These are phyloP conservation scores for Drechslerella coelobrocha DNA, from an alignment of 2,329 filamentous ascomycete genomes.

Conservation along the genomic window DNA sequence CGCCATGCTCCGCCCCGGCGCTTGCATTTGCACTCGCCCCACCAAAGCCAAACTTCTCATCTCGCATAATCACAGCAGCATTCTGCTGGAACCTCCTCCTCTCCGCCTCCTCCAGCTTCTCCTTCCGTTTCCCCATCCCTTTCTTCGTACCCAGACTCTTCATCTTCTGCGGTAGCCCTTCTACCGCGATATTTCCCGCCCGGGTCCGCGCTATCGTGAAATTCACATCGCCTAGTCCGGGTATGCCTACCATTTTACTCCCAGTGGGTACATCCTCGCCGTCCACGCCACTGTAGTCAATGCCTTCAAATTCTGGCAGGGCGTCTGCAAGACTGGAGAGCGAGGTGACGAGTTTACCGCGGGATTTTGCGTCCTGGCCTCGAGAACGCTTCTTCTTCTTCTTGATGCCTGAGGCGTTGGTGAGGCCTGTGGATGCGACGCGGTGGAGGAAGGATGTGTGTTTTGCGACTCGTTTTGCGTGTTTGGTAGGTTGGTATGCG, in stretches of 20 bases:
- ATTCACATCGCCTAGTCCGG: constrained; percentile 36
- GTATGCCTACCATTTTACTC: constrained; percentile 45
- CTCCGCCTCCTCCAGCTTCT: constrained; percentile 38
- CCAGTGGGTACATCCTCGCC: constrained; percentile 20
- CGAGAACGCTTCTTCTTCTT: constrained; percentile 42
- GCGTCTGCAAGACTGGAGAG: constrained; percentile 44
- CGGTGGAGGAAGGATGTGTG: constrained; percentile 47
- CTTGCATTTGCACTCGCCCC: neutral
- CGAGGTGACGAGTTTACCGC: constrained; percentile 42
- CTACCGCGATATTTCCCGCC: constrained; percentile 38
- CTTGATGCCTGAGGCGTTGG: constrained; percentile 34
- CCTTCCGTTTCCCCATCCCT: constrained; percentile 44
- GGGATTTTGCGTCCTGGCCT: constrained; percentile 36
- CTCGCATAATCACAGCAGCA: constrained; percentile 38
- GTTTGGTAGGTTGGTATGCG: constrained; percentile 42
- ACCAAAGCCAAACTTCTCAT: constrained; percentile 42
- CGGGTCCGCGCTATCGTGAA: constrained; percentile 37
- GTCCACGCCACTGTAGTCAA: constrained; percentile 15
- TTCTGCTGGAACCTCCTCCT: constrained; percentile 47
- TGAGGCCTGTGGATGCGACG: constrained; percentile 33
- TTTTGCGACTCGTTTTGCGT: constrained; percentile 35
- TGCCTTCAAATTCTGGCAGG: constrained; percentile 39
- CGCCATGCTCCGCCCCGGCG: neutral
- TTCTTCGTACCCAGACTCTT: constrained; percentile 45
- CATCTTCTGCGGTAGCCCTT: constrained; percentile 41